Base-by-base conservation (phyloP, 1,284 basidiomycete genomes). In the Leccinum ponderosum region DNA sequence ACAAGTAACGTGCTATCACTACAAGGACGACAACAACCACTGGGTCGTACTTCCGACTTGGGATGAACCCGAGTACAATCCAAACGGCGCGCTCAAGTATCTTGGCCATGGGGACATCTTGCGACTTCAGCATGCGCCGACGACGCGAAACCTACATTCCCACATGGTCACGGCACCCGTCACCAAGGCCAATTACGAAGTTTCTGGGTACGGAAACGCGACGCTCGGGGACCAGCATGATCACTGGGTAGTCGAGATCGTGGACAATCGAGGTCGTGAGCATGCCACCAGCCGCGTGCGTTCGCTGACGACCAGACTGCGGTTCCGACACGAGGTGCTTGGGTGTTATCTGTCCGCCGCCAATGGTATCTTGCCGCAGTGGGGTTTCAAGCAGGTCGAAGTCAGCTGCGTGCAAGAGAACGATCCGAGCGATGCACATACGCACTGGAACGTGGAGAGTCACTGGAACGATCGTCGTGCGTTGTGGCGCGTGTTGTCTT, bases 351-450 rank as follows among this genome's bases (percentile, higher is more conserved):
- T 99, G 51, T 85, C 90, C 22, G 96, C 97, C 3, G 92, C 92
- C 55, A 98, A 97, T 73, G 85, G 89, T 1, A 83, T 94, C 51
- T 78, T 99, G 42, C 97, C 97, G 2, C 94, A 97, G 76, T 99
- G 97, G 97, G 97, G 97, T 22, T 99, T 98, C 86, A 98, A 98
- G 79, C 97, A 99, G 79, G 85, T 98, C 62, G 97, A 99, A 76
- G 96, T 98, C 52, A 91, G 89, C 64, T 99, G 97, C 76, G 89
- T 90, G 62, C 95, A 94, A 77, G 89, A 94, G 72, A 93, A 96
- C 74, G 87, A 94, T 69, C 87, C 87, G 1, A 82, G 79, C 37
- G 94, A 98, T 75, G 75, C 84, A 20, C 94, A 96, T 77, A 97
- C 96, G 0, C 93, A 95, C 75, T 99, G 97, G 97, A 99, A 99